These are phyloP conservation scores for Coleophoma cylindrospora DNA, from an alignment of 2,329 filamentous ascomycete species.

Conservation along the genomic window DNA sequence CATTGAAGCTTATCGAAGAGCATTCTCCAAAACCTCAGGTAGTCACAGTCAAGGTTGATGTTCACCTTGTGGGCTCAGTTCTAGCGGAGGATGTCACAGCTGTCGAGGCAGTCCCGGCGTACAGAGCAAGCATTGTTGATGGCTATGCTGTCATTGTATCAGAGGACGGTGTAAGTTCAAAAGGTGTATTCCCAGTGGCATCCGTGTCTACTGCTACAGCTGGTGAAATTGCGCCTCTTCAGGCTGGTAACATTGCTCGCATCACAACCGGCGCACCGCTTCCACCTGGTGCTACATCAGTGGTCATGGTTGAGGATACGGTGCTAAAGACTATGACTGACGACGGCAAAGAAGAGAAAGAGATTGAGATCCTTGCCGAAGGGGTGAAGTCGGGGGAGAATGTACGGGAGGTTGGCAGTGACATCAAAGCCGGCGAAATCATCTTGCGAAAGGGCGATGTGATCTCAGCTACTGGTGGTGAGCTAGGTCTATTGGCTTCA, in stretches of 20 bases:
- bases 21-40: constrained; percentile 62
- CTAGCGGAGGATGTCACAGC: constrained; percentile 80
- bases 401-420: constrained; percentile 84
- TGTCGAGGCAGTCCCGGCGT: constrained; percentile 81
- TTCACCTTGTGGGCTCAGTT: constrained; percentile 66
- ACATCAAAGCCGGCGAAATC: constrained; percentile 63
- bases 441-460: constrained; percentile 75
- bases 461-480: constrained; percentile 83
- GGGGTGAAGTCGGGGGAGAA: constrained; percentile 77
- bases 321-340: constrained; percentile 68
- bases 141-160: constrained; percentile 82
- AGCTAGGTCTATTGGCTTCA: constrained; percentile 84
- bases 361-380: constrained; percentile 79
- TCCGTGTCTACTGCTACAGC: constrained; percentile 83
- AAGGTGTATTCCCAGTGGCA: constrained; percentile 80
- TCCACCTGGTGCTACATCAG: constrained; percentile 80
- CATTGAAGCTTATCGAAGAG: constrained; percentile 65
- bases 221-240: constrained; percentile 57
- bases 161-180: constrained; percentile 53
- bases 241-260: constrained; percentile 72
- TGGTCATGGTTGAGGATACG: constrained; percentile 97
- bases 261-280: constrained; percentile 95
- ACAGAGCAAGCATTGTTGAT: constrained; percentile 93
- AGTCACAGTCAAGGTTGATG: constrained; percentile 55
- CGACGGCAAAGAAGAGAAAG: constrained; percentile 78